phyloP scores from a whole-genome alignment of 805 yeast species.

The Saccharomycopsis selenospora region DNA sequence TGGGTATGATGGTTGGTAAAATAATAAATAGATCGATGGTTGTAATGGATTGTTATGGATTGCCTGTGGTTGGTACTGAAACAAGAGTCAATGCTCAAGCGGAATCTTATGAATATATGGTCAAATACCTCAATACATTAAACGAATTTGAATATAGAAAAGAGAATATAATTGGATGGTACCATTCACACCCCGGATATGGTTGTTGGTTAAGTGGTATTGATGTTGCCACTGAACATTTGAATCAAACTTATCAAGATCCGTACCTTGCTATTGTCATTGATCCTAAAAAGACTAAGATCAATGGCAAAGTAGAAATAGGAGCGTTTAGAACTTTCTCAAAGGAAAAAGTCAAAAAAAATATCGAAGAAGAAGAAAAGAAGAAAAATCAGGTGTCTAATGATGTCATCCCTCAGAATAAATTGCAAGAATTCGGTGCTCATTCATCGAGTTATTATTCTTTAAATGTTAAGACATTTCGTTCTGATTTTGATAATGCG shows the following conservation, averaged over 20 bases:
- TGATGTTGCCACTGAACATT: slow-evolving; percentile 80
- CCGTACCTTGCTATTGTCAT: slow-evolving; percentile 86
- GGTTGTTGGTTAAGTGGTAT: slow-evolving; percentile 95
- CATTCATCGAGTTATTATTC: slow-evolving; percentile 66
- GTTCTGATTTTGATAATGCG: slow-evolving; percentile 42
- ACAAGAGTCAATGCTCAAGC: slow-evolving; percentile 90
- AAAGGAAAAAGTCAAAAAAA: slow-evolving; percentile 28
- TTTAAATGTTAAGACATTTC: slow-evolving; percentile 53
- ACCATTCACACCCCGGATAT: slow-evolving; percentile 95
- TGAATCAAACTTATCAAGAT: slow-evolving; percentile 84
- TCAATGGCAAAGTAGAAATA: slow-evolving; percentile 63
- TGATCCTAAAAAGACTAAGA: slow-evolving; percentile 66
- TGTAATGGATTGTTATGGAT: slow-evolving; percentile 73
- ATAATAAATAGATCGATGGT: slow-evolving; percentile 48
- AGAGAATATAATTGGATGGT: slow-evolving; percentile 93
- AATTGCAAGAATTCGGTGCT: slow-evolving; percentile 58
- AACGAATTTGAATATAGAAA: slow-evolving; percentile 39
- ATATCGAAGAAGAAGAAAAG: slow-evolving; percentile 12
- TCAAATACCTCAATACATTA: slow-evolving; percentile 58
- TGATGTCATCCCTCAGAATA: slow-evolving; percentile 38
- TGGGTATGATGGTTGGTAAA: slow-evolving; percentile 92
- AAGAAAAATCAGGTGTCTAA: neutral
- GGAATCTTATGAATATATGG: slow-evolving; percentile 95
- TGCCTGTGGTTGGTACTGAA: slow-evolving; percentile 96
- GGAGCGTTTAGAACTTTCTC: slow-evolving; percentile 81